Percentiles rank a stretch among this genome's conserved stretches.
These are phyloP conservation scores for Entonaema liquescens DNA, from an alignment of 495 filamentous ascomycete genomes.

Conservation along the genomic window DNA sequence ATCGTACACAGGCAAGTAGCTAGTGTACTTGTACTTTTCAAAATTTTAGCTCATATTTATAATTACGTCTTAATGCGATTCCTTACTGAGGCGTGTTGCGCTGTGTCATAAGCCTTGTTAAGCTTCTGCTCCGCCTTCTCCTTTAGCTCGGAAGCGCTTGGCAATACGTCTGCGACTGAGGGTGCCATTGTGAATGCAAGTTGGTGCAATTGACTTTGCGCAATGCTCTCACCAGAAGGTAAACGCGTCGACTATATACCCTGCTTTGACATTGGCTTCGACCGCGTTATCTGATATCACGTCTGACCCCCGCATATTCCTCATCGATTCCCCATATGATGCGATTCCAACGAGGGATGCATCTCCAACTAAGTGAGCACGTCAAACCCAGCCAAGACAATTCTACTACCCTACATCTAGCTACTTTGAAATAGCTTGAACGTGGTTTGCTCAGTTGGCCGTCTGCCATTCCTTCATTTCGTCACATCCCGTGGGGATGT, in stretches of 20 bases:
- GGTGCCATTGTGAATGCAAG: conserved; percentile 34
- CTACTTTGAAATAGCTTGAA: conserved; percentile 24
- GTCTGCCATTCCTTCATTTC: conserved; percentile 24
- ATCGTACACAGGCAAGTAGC: conserved; percentile 72
- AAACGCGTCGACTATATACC: conserved; percentile 22
- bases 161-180: conserved; percentile 43
- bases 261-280: conserved; percentile 1
- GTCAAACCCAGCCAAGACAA: conserved; percentile 26
- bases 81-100: conserved; percentile 41
- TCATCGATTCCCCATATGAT: conserved; percentile 34
- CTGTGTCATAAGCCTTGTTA: conserved; percentile 40
- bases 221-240: background rate
- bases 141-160: conserved; percentile 39
- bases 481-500: conserved; percentile 28
- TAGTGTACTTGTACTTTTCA: conserved; percentile 62
- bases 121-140: conserved; percentile 41
- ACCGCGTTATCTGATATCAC: conserved; percentile 20
- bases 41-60: conserved; percentile 5
- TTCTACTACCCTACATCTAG: conserved; percentile 10
- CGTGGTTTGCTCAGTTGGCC: conserved; percentile 16
- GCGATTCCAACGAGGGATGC: conserved; percentile 26
- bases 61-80: background rate
- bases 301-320: conserved; percentile 33
- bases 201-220: conserved; percentile 12
- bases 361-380: conserved; percentile 34